Base-by-base conservation (phyloP, 176 grass and related monocot genomes). In the Rhipidocladum racemiflorum region DNA sequence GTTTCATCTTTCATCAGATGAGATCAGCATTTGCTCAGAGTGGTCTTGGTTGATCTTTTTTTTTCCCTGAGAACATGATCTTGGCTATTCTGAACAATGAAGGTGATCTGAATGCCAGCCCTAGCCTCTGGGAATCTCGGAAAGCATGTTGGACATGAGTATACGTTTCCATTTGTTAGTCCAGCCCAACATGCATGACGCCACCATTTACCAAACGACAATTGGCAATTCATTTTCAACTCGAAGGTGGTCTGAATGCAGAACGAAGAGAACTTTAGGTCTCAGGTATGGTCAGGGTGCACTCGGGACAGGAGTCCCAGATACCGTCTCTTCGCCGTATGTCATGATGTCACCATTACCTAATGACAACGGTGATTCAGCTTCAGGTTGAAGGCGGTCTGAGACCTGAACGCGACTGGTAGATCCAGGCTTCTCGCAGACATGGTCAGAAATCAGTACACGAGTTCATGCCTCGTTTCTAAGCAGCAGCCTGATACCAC, bases 11-110 rank as follows among this genome's bases (percentile, higher is more conserved):
- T 59, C 64, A 24, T 80, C 38, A n/a, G 67, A 55, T 83, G 85
- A 87, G 23, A 62, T 88, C 83, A 89, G 77, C 83, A n/a, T 82
- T 66, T 39, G 78, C 17, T 89, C 83, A 82, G 38, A n/a, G 65
- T 77, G 72, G 86, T 65, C 49, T 29, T n/a, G 28, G 23, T 40
- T 15, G 12, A 25, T 44, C 54, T 46, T 18, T 21, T 20, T 15
- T 5, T 3, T 10, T 0, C 8, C 51, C 51, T 9, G 3, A 29
- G 25, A 24, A 65, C 28, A 28, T 48, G 20, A 38, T 28, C 3
- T 65, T 39, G 72, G 60, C 30, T n/a, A 23, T 2, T 75, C 21
- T 36, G 62, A 67, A 23, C 45, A 39, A 39, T 46, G 71, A 86
- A 60, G 46, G 59, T 42, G 67, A 61, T 86, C 50, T 32, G 59